Conservation (phyloP, 1,284 basidiomycete species). For the Jaminaea rosea region DNA sequence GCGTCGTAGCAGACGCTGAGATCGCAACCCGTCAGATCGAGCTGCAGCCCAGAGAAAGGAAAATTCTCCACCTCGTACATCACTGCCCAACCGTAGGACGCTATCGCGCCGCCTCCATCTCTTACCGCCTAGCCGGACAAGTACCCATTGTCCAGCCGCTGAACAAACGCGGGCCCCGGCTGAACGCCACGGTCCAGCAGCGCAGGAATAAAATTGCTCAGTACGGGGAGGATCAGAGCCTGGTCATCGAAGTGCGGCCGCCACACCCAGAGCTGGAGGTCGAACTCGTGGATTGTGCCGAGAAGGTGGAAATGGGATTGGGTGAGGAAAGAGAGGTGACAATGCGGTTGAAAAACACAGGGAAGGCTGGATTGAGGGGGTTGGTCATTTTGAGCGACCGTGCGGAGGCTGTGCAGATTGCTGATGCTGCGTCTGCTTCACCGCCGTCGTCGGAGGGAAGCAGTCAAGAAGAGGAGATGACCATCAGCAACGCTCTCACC, state of each 20-base stretch:
- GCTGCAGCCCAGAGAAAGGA: background rate
- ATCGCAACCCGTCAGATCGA: background rate
- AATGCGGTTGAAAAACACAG: constrained; percentile 5
- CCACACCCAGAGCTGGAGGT: constrained; percentile 43
- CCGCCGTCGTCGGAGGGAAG: too few species aligned
- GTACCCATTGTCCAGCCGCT: constrained; percentile 49
- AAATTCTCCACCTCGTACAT: background rate
- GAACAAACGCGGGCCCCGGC: constrained; percentile 46
- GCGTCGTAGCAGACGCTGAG: constrained; percentile 6
- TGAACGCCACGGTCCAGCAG: constrained; percentile 49
- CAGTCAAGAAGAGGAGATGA: too few species aligned
- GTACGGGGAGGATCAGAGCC: constrained; percentile 49
- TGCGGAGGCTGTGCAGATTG: too few species aligned
- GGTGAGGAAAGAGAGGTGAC: constrained; percentile 14
- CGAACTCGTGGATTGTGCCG: constrained; percentile 13
- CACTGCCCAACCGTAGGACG: constrained; percentile 11
- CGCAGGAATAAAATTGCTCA: constrained; percentile 33
- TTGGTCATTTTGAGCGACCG: too few species aligned
- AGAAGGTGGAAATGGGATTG: constrained; percentile 1
- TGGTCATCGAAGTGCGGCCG: constrained; percentile 46
- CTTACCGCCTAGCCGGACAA: constrained; percentile 49
- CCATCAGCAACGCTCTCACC: too few species aligned
- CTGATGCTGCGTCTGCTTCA: too few species aligned
- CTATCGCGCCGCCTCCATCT: constrained; percentile 37
- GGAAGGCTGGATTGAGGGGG: constrained; percentile 10